Evolutionary conservation across 768 basidiomycete genomes (phyloP), one percentile per base, ranked within the genome.

Genomic region (Rubroboletus pulcherrimus): DNA sequence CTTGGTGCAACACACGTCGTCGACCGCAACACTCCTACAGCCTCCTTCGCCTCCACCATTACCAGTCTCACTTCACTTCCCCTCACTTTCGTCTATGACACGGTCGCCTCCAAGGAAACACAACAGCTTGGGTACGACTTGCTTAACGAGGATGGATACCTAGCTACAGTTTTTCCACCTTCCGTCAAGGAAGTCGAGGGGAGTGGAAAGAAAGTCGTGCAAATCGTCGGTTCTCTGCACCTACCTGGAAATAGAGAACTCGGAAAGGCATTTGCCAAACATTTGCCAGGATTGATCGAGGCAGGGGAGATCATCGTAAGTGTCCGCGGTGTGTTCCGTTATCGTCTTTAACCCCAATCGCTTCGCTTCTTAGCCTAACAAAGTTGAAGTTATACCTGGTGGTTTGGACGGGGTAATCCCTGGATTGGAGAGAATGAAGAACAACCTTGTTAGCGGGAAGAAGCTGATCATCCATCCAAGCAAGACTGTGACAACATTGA

Each of bases 1-100:
- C 60, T 73, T 5, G 72, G 72, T 40, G 71, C 73, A 30, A 74
- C 71, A 0, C 63, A 68, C 53, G 59, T 74, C 19, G 58, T 76
- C 38, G 70, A 70, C 63, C 59, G 65, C 21, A 55, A 64, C 53
- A 53, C 64, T 7, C 29, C 62, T 8, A 29, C 54, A 1, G 4
- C 53, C 12, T 26, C 49, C 14, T 44, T 56, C 5, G 41, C 33
- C 4, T 44, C 34, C 2, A 19, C 9, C 14, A 24, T 49, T 19
- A 2, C 34, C 3, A 40, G 49, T 26, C 31, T 51, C 34, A 48
- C 54, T 9, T n/a, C 19, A 3, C n/a, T 19, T 21, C 53, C 49
- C 24, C 46, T 57, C 11, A 14, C 15, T 15, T 35, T 53, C 14
- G 49, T 44, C 24, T 42, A 47, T 35, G 74, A 74, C 53, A 61